Evolutionary conservation across 2,329 filamentous ascomycete species (phyloP).

Genomic region (Colletotrichum musicola): DNA sequence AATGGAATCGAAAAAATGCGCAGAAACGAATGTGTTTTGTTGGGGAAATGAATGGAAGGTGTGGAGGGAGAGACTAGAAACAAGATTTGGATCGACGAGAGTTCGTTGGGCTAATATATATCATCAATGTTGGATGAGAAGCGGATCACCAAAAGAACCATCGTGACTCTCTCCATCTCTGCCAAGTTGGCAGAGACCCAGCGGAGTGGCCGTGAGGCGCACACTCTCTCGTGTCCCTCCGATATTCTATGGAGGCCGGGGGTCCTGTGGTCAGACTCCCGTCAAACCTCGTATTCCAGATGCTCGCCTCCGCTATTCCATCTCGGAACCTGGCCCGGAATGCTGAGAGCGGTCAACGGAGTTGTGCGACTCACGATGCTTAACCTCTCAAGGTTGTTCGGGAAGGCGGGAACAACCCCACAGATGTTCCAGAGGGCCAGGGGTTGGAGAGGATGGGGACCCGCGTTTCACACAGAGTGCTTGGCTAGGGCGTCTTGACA

Average conservation of each 20-base stretch:
- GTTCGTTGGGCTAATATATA: no score
- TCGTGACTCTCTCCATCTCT: no score
- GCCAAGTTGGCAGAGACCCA: no score
- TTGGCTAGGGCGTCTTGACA: background rate
- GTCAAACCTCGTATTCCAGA: slow-evolving; percentile 6
- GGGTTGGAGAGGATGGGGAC: background rate
- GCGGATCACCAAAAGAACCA: no score
- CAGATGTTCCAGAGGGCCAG: background rate
- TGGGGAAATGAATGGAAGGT: background rate
- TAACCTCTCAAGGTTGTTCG: background rate
- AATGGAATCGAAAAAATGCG: background rate
- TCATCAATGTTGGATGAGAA: no score
- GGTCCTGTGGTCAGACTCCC: no score
- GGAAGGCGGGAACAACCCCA: background rate
- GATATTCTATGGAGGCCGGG: no score
- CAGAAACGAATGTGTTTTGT: background rate
- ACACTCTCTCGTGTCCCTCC: no score
- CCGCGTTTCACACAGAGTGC: background rate
- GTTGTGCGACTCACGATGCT: background rate
- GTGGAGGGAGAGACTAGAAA: background rate
- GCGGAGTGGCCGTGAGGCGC: no score
- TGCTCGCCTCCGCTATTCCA: background rate
- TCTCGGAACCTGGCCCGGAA: background rate
- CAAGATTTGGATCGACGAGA: no score
- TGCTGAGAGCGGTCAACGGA: slow-evolving; percentile 1